Evolutionary conservation across 192 early-diverging fungal species (phyloP).

Genomic region (Obelidium mucronatum): DNA sequence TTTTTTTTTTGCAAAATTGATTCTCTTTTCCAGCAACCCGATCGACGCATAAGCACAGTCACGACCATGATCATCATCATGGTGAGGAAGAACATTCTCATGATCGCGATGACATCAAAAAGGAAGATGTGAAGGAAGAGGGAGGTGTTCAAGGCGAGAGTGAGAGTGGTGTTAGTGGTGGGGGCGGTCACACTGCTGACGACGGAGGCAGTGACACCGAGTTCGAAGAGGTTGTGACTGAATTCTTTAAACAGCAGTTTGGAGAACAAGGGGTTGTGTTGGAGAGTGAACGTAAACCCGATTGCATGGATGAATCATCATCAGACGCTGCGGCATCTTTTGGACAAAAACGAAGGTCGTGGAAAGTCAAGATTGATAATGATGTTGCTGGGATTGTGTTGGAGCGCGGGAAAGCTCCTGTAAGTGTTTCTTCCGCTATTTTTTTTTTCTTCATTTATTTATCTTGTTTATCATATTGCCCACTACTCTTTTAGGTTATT

Average conservation of each 20-base stretch:
- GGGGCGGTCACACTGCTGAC: neutral
- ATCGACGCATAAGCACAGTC: conserved; percentile 18
- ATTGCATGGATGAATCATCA: neutral
- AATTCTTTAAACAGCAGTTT: conserved; percentile 30
- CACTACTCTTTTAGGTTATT: conserved; percentile 3
- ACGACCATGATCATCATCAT: conserved; percentile 15
- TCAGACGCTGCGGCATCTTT: neutral
- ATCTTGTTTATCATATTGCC: neutral
- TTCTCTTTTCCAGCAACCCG: conserved; percentile 7
- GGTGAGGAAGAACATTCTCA: neutral
- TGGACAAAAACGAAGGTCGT: conserved; percentile 10
- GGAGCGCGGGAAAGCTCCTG: conserved; percentile 23
- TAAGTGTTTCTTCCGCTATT: neutral
- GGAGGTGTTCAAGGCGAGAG: neutral
- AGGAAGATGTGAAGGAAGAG: neutral
- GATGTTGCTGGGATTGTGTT: conserved; percentile 30
- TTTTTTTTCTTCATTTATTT: neutral
- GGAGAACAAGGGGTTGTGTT: conserved; percentile 13
- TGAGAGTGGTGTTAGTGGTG: neutral
- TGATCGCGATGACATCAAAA: neutral
- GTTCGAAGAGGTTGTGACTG: conserved; percentile 25
- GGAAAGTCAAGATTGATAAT: conserved; percentile 28
- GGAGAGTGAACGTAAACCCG: neutral
- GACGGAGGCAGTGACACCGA: conserved; percentile 10
- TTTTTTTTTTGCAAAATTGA: neutral